A percentile compares a stretch with the other conserved stretches of the same genome.
These are phyloP conservation scores for Lojkania enalia DNA, from an alignment of 2,329 filamentous ascomycete genomes.

Conservation along the genomic window DNA sequence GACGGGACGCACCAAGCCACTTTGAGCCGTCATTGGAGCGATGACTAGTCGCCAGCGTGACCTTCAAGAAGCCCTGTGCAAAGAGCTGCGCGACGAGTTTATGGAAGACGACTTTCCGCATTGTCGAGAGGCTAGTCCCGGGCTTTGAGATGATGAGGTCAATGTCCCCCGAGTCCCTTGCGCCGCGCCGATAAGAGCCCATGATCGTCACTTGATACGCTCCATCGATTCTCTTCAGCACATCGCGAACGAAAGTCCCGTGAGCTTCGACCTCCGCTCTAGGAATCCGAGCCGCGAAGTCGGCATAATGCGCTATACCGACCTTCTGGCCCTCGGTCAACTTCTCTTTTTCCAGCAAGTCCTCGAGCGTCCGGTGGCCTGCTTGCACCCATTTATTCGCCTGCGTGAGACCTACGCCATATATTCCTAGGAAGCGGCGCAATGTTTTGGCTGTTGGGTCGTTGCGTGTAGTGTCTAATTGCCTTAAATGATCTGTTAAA, in stretches of 20 bases:
- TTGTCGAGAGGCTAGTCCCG: constrained; percentile 56
- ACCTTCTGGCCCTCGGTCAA: constrained; percentile 72
- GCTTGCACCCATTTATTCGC: constrained; percentile 76
- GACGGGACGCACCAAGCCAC: constrained; percentile 83
- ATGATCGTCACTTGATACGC: constrained; percentile 72
- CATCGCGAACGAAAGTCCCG: constrained; percentile 63
- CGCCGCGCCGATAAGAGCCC: constrained; percentile 84
- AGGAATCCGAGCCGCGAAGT: constrained; percentile 79
- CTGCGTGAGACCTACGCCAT: constrained; percentile 72
- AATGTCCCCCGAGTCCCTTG: constrained; percentile 75
- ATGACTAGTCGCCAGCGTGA: constrained; percentile 64
- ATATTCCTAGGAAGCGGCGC: constrained; percentile 74
- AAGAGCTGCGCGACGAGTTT: constrained; percentile 66
- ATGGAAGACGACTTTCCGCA: constrained; percentile 65
- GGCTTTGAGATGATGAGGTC: constrained; percentile 80
- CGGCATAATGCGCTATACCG: constrained; percentile 77
- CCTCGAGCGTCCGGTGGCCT: constrained; percentile 74
- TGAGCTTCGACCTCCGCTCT: constrained; percentile 74
- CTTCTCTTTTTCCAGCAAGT: constrained; percentile 63
- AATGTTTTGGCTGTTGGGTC: constrained; percentile 69
- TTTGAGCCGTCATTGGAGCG: constrained; percentile 65
- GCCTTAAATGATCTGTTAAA: constrained; percentile 68
- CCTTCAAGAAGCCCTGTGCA: constrained; percentile 67
- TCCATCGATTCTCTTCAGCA: constrained; percentile 63
- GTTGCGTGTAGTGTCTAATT: constrained; percentile 69